phyloP scores from a whole-genome alignment of 2,329 filamentous ascomycete genomes.

The Neonectria magnoliae region DNA sequence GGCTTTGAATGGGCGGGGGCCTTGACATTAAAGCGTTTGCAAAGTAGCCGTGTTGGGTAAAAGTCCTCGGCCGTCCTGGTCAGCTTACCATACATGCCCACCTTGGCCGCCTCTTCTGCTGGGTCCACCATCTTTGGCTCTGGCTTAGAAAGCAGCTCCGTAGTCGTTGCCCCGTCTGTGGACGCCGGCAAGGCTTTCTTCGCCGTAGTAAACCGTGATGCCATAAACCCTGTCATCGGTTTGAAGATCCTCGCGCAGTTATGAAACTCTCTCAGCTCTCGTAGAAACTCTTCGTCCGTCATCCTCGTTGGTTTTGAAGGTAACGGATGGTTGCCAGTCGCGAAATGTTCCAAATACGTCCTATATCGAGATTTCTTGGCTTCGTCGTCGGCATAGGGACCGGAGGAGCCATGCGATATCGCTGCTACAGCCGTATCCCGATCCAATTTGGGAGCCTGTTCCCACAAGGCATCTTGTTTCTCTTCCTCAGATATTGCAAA shows the following conservation, averaged over 20 bases:
- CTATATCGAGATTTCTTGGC: conserved; percentile 84
- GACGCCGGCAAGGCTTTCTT: conserved; percentile 55
- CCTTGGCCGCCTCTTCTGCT: conserved; percentile 83
- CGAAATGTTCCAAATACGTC: conserved; percentile 80
- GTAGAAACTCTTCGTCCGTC: conserved; percentile 77
- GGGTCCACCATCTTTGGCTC: conserved; percentile 65
- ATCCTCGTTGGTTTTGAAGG: conserved; percentile 58
- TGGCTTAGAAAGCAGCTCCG: conserved; percentile 44
- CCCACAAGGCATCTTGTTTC: conserved; percentile 65
- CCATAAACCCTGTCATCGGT: conserved; percentile 92
- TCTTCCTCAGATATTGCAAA: conserved; percentile 72
- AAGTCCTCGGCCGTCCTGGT: conserved; percentile 79
- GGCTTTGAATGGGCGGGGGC: conserved; percentile 75
- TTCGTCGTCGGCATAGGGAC: conserved; percentile 85
- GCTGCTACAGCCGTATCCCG: conserved; percentile 75
- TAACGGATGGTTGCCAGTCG: conserved; percentile 57
- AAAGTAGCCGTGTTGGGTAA: conserved; percentile 84
- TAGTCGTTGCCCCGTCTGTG: conserved; percentile 20
- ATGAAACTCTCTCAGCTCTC: conserved; percentile 81
- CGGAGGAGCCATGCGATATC: conserved; percentile 69
- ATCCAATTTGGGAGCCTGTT: conserved; percentile 71
- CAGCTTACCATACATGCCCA: conserved; percentile 93
- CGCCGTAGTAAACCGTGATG: conserved; percentile 86
- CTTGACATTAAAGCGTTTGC: conserved; percentile 92
- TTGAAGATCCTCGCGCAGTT: conserved; percentile 79